Evolutionary conservation across 164 flowering plant genomes (phyloP), one percentile per base, ranked within the genome.

Genomic region (Chloranthus sessilifolius): DNA sequence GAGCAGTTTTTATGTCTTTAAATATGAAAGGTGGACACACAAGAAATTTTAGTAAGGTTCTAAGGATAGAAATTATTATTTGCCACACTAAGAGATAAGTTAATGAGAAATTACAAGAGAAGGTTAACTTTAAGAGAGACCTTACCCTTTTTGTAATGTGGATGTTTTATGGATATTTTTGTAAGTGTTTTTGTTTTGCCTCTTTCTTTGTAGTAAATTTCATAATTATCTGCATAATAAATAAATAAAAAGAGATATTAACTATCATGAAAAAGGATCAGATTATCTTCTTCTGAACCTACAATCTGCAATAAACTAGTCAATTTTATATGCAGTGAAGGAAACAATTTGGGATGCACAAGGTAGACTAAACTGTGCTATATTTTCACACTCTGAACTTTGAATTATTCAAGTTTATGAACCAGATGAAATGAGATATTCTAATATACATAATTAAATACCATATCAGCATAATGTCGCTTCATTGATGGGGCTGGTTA

Each of bases 391-490:
- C n/a, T n/a, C n/a, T n/a, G n/a, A n/a, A n/a, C n/a, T n/a, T n/a
- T n/a, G n/a, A n/a, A 49, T 29, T 7, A 23, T 23, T 20, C 10
- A 35, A n/a, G 24, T 12, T 12, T 25, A 25, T 17, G 14, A 24
- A 45, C 34, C 45, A 35, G 10, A 35, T 7, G 16, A 23, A 7
- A 15, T 2, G 38, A 43, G 7, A 20, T 14, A 40, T 42, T 49
- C 27, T 23, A n/a, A 43, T 56, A 12, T 30, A 64, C 68, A 42
- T n/a, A n/a, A n/a, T n/a, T n/a, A n/a, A n/a, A n/a, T 66, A 89
- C 97, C 95, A 94, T 78, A 58, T 89, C 96, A 66, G 96, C 96
- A 74, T 66, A 89, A 60, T 81, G 90, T 6, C 76, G 71, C 67
- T 81, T 87, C 27, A 60, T 47, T 55, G 80, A 70, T 60, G 71